Conservation (phyloP, 805 yeast species). For the Pichia manshurica region DNA sequence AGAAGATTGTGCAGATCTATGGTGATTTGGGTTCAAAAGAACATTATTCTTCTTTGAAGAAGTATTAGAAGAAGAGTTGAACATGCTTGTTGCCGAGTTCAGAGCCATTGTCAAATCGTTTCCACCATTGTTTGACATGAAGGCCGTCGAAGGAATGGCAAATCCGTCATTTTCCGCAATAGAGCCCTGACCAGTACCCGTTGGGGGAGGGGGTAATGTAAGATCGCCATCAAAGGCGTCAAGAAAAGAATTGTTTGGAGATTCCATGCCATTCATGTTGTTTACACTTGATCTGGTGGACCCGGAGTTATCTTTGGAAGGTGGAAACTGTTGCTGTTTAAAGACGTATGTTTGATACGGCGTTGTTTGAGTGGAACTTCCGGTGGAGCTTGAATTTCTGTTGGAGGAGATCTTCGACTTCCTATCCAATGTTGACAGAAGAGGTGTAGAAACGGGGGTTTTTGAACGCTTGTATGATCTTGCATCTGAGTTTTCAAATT, state of each 20-base stretch:
- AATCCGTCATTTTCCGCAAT: not conserved
- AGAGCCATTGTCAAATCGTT: conserved; percentile 25
- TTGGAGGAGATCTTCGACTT: not conserved
- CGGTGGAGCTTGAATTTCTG: conserved; percentile 16
- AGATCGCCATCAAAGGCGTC: conserved; percentile 18
- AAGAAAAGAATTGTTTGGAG: conserved; percentile 14
- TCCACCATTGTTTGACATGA: not conserved
- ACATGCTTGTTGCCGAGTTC: not conserved
- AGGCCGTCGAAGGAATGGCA: not conserved
- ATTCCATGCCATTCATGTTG: not conserved
- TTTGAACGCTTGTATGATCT: conserved; percentile 29
- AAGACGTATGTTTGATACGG: conserved; percentile 8
- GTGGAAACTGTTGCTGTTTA: conserved; percentile 7
- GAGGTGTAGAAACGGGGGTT: conserved; percentile 37
- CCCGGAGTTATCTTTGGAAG: not conserved
- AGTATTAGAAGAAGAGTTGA: conserved; percentile 11
- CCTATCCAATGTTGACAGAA: conserved; percentile 29
- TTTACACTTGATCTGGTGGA: not conserved
- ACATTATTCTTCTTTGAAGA: conserved; percentile 25
- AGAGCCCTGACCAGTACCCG: not conserved
- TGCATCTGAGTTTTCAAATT: conserved; percentile 4
- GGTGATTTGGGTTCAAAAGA: conserved; percentile 28
- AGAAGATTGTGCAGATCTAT: conserved; percentile 29
- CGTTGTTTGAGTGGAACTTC: conserved; percentile 5
- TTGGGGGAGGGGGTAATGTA: conserved; percentile 24